Conservation (phyloP, 345 rosid genomes). For the Passiflora organensis region DNA sequence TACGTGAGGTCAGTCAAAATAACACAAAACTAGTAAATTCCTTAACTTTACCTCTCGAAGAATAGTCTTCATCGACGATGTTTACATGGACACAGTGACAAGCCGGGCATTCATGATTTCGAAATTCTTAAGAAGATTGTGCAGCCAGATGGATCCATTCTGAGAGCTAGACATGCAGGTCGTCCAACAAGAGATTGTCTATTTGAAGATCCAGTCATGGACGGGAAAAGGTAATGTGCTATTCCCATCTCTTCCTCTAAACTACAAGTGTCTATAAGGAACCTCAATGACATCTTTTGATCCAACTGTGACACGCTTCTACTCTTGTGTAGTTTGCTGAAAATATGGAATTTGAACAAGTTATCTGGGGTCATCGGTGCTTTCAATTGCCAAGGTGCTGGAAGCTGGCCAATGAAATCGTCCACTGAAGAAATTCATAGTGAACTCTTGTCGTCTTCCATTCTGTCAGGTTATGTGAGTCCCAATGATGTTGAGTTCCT, state of each 20-base stretch:
- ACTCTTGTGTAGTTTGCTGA: slow-evolving; percentile 43
- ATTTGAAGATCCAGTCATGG: slow-evolving; percentile 55
- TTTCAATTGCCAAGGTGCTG: slow-evolving; percentile 71
- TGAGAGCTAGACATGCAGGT: slow-evolving; percentile 60
- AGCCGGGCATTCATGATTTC: slow-evolving; percentile 29
- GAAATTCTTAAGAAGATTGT: slow-evolving; percentile 57
- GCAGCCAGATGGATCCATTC: slow-evolving; percentile 51
- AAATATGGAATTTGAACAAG: slow-evolving; percentile 69
- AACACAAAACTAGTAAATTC: not conserved
- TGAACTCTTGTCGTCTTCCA: slow-evolving; percentile 8
- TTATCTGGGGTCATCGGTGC: slow-evolving; percentile 50
- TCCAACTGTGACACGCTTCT: not conserved
- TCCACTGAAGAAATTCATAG: slow-evolving; percentile 7
- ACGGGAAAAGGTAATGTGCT: slow-evolving; percentile 46
- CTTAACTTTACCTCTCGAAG: not conserved
- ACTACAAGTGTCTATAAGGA: not conserved
- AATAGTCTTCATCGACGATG: not conserved
- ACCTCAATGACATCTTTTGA: too few species aligned
- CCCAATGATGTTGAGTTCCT: slow-evolving; percentile 49
- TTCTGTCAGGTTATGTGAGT: slow-evolving; percentile 33
- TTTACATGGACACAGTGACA: slow-evolving; percentile 13
- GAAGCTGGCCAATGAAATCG: slow-evolving; percentile 50
- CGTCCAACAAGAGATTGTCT: slow-evolving; percentile 67
- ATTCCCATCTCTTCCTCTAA: not conserved
- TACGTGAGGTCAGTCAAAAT: slow-evolving; percentile 45